Conservation (phyloP, 257 asterid genomes). For the Leptodermis oblonga region DNA sequence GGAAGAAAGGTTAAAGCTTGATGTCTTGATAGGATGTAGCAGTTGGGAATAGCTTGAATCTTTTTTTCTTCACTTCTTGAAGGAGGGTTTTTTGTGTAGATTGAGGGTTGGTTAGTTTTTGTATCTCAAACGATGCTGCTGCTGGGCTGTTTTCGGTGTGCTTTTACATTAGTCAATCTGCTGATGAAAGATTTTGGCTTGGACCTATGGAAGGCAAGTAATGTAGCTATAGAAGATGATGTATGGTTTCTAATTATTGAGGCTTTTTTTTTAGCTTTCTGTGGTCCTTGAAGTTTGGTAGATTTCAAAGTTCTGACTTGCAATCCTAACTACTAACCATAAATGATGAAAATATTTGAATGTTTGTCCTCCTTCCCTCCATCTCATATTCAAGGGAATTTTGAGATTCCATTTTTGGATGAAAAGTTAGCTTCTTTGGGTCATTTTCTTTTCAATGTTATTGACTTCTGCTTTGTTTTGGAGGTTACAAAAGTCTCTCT, state of each 20-base stretch:
- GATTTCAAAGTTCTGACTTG: conserved; percentile 2
- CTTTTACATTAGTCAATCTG: not conserved
- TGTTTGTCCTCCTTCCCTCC: conserved; percentile 10
- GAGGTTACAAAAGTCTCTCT: conserved; percentile 21
- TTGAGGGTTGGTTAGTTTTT: too few relatives aligned
- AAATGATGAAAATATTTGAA: not conserved
- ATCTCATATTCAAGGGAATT: conserved; percentile 17
- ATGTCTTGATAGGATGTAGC: not conserved
- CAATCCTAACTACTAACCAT: not conserved
- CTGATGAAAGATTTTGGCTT: conserved; percentile 5
- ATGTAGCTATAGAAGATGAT: too few relatives aligned
- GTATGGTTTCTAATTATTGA: not conserved
- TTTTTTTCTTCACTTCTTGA: not conserved
- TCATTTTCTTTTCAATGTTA: conserved; percentile 30
- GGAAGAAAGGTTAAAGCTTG: not conserved
- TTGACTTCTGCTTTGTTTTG: conserved; percentile 11
- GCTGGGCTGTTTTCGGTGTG: too few relatives aligned
- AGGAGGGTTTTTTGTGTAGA: too few relatives aligned
- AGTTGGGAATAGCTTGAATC: too few relatives aligned
- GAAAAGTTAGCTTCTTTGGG: conserved; percentile 10
- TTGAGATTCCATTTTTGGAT: conserved; percentile 18
- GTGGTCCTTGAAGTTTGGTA: not conserved
- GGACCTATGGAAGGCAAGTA: not conserved
- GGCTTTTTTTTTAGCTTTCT: not conserved
- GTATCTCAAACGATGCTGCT: too few relatives aligned